Conservation (phyloP, 345 rosid genomes). For the Citrus hindsii region DNA sequence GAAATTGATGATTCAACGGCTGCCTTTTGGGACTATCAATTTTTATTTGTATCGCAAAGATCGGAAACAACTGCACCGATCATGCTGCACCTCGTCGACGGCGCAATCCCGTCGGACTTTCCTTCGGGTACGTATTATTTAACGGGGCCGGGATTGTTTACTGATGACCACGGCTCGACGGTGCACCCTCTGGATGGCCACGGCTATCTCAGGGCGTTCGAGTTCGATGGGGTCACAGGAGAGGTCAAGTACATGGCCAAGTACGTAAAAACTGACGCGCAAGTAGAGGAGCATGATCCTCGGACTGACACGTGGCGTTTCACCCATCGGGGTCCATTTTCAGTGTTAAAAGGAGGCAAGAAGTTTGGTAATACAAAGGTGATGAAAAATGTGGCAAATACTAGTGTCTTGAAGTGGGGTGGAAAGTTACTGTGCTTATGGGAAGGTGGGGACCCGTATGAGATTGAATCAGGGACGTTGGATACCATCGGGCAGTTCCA, state of each 20-base stretch:
- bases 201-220: constrained; percentile 79
- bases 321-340: constrained; percentile 82
- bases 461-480: constrained; percentile 66
- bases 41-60: constrained; percentile 73
- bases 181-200: constrained; percentile 95
- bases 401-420: constrained; percentile 82
- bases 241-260: constrained; percentile 64
- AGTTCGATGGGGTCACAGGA: constrained; percentile 33
- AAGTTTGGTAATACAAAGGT: constrained; percentile 80
- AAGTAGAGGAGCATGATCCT: constrained; percentile 67
- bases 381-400: constrained; percentile 94
- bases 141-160: constrained; percentile 78
- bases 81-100: constrained; percentile 42
- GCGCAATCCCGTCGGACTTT: constrained; percentile 63
- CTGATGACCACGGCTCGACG: constrained; percentile 86
- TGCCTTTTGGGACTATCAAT: constrained; percentile 87
- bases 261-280: constrained; percentile 87
- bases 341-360: constrained; percentile 66
- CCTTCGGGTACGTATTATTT: constrained; percentile 85
- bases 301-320: constrained; percentile 77
- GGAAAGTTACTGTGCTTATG: constrained; percentile 71
- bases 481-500: constrained; percentile 62
- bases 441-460: constrained; percentile 95
- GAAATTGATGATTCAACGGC: constrained; percentile 39
- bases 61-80: constrained; percentile 51